Base-by-base conservation (phyloP, 2,329 filamentous ascomycete genomes). In the Penicillium sp. region DNA sequence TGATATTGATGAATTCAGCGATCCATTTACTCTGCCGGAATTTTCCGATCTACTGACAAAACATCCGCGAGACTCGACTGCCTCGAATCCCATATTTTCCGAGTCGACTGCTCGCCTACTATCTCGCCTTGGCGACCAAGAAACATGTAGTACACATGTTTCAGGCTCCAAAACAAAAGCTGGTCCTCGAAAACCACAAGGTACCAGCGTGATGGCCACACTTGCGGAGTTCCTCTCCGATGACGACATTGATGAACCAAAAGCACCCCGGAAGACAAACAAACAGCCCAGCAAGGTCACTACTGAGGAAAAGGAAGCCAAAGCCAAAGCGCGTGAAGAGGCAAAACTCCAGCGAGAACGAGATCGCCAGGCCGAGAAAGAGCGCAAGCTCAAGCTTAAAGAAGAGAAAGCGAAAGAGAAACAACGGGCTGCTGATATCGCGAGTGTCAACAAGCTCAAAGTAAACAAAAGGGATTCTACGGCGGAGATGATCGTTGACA, bases 401-500 rank as follows among this genome's bases (percentile, higher is more conserved):
- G 84, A 85, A 52, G 78, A 83, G 47, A 88, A 83, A 59, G 80
- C 79, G 0, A 73, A 75, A 7, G 84, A 90, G 60, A 90, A 87
- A 63, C 81, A 86, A 59, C 77, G 78, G 3, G 84, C 83, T 10
- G 82, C 83, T 7, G 87, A 89, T 7, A 73, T 92, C 19, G 84
- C 84, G 3, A 85, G 89, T 58, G 88, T 85, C 39, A 93, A 93
- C 72, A 90, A 87, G 64, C 74, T 86, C 9, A 84, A 84, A 47
- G 84, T 83, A 0, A 85, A 91, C 72, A 91, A 90, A 73, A 90
- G 89, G 61, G 75, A 85, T 0, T 88, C 88, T 0, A 83, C 85
- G 0, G 81, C 81, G 0, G 89, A 94, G 69, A 93, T 94, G 89
- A 86, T 93, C 47, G 79, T 91, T 1, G 83, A 90, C 61, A 75